These are phyloP conservation scores for Trichoderma arundinaceum DNA, from an alignment of 2,329 filamentous ascomycete genomes.

Conservation along the genomic window DNA sequence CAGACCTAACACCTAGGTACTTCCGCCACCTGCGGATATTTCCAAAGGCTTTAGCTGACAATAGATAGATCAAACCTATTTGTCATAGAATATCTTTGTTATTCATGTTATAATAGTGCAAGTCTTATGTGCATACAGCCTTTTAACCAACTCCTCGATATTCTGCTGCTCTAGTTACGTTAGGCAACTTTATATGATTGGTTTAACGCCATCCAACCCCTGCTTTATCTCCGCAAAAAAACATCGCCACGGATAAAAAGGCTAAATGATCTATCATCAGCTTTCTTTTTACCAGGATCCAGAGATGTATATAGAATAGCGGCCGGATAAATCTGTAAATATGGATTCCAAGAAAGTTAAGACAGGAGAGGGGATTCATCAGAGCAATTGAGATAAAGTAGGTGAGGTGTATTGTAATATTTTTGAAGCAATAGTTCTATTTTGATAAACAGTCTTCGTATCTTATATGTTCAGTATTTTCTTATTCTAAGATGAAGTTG, in stretches of 20 bases:
- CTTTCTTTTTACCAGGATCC: neutral
- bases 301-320: neutral
- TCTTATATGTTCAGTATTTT: too few species aligned
- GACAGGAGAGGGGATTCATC: neutral
- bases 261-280: slow-evolving; percentile 8
- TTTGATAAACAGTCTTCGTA: neutral
- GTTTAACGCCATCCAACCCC: neutral
- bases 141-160: neutral
- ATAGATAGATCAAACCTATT: neutral
- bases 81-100: neutral
- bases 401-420: neutral
- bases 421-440: neutral
- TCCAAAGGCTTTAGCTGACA: neutral
- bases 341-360: neutral
- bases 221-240: slow-evolving; percentile 15
- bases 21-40: neutral
- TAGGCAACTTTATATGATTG: slow-evolving; percentile 1
- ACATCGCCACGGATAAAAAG: slow-evolving; percentile 22
- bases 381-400: slow-evolving; percentile 1
- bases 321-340: slow-evolving; percentile 20
- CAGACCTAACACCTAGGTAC: too few species aligned
- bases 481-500: neutral
- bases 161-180: neutral
- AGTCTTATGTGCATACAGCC: neutral
- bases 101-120: neutral